Conservation (phyloP, 1,139 yeast species). For the Pichia terricola region DNA sequence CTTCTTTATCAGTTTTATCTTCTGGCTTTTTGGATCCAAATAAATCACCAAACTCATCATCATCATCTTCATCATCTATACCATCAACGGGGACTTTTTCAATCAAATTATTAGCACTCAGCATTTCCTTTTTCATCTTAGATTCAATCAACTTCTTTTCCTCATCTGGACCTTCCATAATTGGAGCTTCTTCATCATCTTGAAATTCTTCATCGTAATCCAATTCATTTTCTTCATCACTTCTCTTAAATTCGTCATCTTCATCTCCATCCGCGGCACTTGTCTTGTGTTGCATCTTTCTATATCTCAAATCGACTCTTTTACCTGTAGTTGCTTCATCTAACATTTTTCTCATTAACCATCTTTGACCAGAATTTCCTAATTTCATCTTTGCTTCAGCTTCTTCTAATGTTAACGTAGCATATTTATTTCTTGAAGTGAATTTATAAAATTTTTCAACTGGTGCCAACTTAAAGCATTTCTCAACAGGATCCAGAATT, state of each 20-base stretch:
- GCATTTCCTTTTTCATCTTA: slow-evolving; percentile 84
- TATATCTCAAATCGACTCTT: slow-evolving; percentile 38
- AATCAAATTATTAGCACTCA: slow-evolving; percentile 69
- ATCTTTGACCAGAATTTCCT: slow-evolving; percentile 74
- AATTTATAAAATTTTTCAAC: slow-evolving; percentile 89
- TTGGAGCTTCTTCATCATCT: slow-evolving; percentile 98
- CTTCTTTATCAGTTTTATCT: slow-evolving; percentile 68
- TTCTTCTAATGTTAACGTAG: slow-evolving; percentile 89
- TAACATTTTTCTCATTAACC: slow-evolving; percentile 91
- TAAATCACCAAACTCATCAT: slow-evolving; percentile 54
- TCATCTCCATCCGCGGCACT: slow-evolving; percentile 35
- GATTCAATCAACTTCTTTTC: slow-evolving; percentile 86
- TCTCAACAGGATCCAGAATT: slow-evolving; percentile 75
- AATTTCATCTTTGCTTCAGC: slow-evolving; percentile 89
- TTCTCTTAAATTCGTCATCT: slow-evolving; percentile 46
- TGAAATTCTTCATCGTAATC: slow-evolving; percentile 97
- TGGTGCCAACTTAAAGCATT: slow-evolving; percentile 76
- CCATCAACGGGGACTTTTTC: slow-evolving; percentile 39
- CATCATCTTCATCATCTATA: slow-evolving; percentile 39
- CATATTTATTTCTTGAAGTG: slow-evolving; percentile 88
- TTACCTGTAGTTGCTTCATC: slow-evolving; percentile 39
- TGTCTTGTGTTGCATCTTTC: slow-evolving; percentile 32
- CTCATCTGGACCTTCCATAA: slow-evolving; percentile 86
- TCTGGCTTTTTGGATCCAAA: slow-evolving; percentile 51
- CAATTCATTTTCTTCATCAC: slow-evolving; percentile 75